Base-by-base conservation (phyloP, 768 basidiomycete genomes). In the Pisolithus tinctorius region DNA sequence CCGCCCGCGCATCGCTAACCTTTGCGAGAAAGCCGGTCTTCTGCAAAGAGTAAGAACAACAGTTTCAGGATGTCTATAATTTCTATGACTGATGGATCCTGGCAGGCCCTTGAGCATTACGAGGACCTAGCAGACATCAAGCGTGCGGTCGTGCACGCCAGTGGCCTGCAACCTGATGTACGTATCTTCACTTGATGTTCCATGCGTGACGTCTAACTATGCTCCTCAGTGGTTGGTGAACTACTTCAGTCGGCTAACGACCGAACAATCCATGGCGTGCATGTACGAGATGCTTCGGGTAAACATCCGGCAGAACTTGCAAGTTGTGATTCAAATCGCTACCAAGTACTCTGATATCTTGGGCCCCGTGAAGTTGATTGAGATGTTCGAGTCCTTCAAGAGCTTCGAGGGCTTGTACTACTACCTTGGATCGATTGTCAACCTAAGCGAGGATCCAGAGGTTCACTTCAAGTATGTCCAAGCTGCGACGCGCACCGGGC, bases 401-500 rank as follows among this genome's bases (percentile, higher is more conserved):
- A 95, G 83, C 53, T 97, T 92, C 58, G 96, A 99, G 67, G 96
- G 90, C 67, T 82, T 99, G 25, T 99, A 98, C 75, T 98, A 98
- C 71, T 98, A 97, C 68, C 86, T 99, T 42, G 96, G 96, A 26
- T 95, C 95, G 9, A 80, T 99, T 58, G 96, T 99, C 66, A 99
- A 98, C 71, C 79, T 99, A 57, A 92, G 88, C 66, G 82, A 92
- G 66, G 96, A 99, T 69, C 80, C 90, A 4, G 96, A 99, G 67
- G 95, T 99, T 3, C 89, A 97, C 75, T 99, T 96, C 84, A 98
- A 99, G 76, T 98, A 98, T 72, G 97, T 99, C 63, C 95, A 98
- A 64, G 96, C 96, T 26, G 96, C 96, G 6, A 95, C 93, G 2
- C 84, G 95, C 26, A 99, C 96, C 27, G 94, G 95, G 39, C 96